Percentiles rank a stretch among this genome's conserved stretches.
These are phyloP conservation scores for Fusarium anguioides DNA, from an alignment of 2,329 filamentous ascomycete genomes.

Conservation along the genomic window DNA sequence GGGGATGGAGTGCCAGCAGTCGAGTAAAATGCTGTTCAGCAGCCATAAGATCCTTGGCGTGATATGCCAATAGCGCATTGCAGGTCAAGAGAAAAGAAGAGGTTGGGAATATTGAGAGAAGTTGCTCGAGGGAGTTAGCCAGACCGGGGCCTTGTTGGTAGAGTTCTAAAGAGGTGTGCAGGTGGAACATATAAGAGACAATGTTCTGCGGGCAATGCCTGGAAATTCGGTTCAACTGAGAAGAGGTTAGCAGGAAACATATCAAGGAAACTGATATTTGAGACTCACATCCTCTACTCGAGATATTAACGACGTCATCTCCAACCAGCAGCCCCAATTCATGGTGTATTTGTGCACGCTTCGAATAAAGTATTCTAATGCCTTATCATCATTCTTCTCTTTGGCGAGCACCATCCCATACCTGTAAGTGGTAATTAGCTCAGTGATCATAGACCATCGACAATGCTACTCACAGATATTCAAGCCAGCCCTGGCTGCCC, in stretches of 20 bases:
- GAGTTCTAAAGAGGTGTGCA: slow-evolving; percentile 90
- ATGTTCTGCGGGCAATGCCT: slow-evolving; percentile 86
- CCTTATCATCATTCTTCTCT: slow-evolving; percentile 87
- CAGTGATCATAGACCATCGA: background rate
- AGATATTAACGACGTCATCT: slow-evolving; percentile 83
- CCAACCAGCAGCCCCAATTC: slow-evolving; percentile 98
- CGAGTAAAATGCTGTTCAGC: slow-evolving; percentile 79
- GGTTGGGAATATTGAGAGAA: slow-evolving; percentile 85
- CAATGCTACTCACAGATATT: slow-evolving; percentile 72
- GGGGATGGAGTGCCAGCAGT: slow-evolving; percentile 77
- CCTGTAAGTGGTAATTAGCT: slow-evolving; percentile 48
- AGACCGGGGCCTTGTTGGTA: slow-evolving; percentile 85
- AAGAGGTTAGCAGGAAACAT: slow-evolving; percentile 34
- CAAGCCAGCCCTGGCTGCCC: slow-evolving; percentile 89
- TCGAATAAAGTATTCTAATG: slow-evolving; percentile 85
- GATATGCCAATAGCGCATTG: slow-evolving; percentile 87
- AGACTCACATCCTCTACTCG: slow-evolving; percentile 81
- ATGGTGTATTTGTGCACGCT: slow-evolving; percentile 92
- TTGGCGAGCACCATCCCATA: slow-evolving; percentile 93
- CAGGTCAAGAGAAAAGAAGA: slow-evolving; percentile 93
- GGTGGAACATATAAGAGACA: slow-evolving; percentile 92
- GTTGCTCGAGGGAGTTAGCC: slow-evolving; percentile 78
- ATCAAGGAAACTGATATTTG: slow-evolving; percentile 25
- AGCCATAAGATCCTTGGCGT: slow-evolving; percentile 82
- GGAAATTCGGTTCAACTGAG: slow-evolving; percentile 76